Percentiles rank a stretch among this genome's conserved stretches.
phyloP scores from a whole-genome alignment of 2,329 filamentous ascomycete species.

The Botryotinia calthae region DNA sequence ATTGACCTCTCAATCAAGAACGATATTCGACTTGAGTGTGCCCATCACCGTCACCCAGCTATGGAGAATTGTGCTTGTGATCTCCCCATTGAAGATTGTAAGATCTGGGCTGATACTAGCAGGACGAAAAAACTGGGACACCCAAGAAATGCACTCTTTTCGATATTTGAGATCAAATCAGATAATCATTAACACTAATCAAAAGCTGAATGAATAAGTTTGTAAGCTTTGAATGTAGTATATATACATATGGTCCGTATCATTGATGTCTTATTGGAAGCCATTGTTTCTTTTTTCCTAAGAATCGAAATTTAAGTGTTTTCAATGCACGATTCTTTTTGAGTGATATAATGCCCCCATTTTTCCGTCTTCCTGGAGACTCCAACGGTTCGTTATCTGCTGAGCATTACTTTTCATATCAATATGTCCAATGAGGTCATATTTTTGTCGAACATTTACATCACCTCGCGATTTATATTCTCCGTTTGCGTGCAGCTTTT shows the following conservation, averaged over 20 bases:
- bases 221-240: neutral
- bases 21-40: neutral
- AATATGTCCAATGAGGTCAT: constrained; percentile 17
- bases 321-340: no score
- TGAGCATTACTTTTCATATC: neutral
- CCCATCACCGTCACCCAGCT: neutral
- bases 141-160: neutral
- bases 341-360: no score
- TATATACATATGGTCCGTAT: no score
- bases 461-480: constrained; percentile 7
- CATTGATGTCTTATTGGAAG: no score
- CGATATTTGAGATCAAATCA: neutral
- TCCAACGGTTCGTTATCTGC: neutral
- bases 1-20: neutral
- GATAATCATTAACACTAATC: neutral
- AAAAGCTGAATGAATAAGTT: neutral
- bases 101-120: neutral
- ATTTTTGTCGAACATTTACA: neutral
- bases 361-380: neutral
- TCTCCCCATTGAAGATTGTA: neutral
- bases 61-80: neutral
- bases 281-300: no score
- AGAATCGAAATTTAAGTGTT: no score
- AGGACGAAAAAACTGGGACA: neutral
- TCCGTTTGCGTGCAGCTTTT: neutral